Conservation (phyloP, 2,329 filamentous ascomycete species). For the Didymella segeticola region DNA sequence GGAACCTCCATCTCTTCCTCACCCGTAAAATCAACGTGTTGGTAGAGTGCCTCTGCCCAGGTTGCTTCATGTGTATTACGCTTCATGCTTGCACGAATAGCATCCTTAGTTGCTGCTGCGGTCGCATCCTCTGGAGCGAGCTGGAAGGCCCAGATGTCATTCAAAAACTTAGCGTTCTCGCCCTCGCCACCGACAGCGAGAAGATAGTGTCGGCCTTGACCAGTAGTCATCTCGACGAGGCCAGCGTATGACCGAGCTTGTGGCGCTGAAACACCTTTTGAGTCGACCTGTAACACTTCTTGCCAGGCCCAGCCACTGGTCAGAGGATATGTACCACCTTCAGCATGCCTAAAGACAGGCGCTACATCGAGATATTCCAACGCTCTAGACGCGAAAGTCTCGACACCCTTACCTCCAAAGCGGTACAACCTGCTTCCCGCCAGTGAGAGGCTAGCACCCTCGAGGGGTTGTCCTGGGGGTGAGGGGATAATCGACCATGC, state of each 20-base stretch:
- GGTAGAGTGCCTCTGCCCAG: slow-evolving; percentile 60
- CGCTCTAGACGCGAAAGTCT: slow-evolving; percentile 26
- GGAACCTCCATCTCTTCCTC: slow-evolving; percentile 52
- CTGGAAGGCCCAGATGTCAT: slow-evolving; percentile 62
- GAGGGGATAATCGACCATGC: slow-evolving; percentile 60
- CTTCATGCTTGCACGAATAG: slow-evolving; percentile 54
- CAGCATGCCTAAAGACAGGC: slow-evolving; percentile 44
- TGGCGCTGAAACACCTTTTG: slow-evolving; percentile 38
- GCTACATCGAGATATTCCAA: slow-evolving; percentile 45
- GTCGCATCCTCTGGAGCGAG: slow-evolving; percentile 56
- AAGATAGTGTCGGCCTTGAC: slow-evolving; percentile 61
- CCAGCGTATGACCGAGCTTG: slow-evolving; percentile 53
- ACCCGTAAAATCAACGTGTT: slow-evolving; percentile 53
- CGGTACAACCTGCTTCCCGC: slow-evolving; percentile 56
- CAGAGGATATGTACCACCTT: slow-evolving; percentile 45
- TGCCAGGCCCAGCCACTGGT: slow-evolving; percentile 44
- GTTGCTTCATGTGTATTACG: slow-evolving; percentile 55
- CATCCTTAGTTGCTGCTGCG: slow-evolving; percentile 59
- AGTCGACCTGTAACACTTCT: slow-evolving; percentile 30
- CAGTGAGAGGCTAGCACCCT: slow-evolving; percentile 53
- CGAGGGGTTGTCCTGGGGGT: slow-evolving; percentile 47
- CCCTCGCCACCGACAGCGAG: slow-evolving; percentile 58
- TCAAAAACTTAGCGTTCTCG: slow-evolving; percentile 35
- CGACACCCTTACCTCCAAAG: slow-evolving; percentile 48
- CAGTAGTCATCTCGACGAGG: slow-evolving; percentile 57